phyloP scores from a whole-genome alignment of 176 grass and related monocot species.

The Elaeis guineensis region DNA sequence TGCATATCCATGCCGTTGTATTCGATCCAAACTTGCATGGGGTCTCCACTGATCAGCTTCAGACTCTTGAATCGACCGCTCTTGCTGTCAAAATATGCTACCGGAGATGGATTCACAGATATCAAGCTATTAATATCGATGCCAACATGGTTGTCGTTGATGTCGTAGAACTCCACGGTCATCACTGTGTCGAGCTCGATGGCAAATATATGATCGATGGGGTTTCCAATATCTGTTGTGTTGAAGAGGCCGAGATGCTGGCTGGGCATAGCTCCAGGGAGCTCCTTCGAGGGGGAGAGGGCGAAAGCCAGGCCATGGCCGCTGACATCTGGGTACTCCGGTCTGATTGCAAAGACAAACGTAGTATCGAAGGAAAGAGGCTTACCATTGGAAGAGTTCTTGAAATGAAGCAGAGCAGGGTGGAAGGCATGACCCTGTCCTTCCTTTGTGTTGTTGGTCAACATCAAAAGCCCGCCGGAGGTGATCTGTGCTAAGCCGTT shows the following conservation, averaged over 20 bases:
- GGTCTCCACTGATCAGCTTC: conserved; percentile 8
- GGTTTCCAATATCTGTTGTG: conserved; percentile 9
- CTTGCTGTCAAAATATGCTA: conserved; percentile 6
- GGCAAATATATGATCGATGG: conserved; percentile 29
- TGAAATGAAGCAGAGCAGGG: conserved; percentile 27
- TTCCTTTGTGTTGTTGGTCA: conserved; percentile 43
- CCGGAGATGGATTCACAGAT: background rate
- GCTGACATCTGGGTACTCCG: conserved; percentile 31
- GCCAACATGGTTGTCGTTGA: conserved; percentile 55
- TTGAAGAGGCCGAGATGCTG: conserved; percentile 52
- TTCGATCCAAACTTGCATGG: conserved; percentile 51
- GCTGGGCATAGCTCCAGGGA: conserved; percentile 21
- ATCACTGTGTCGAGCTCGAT: conserved; percentile 57
- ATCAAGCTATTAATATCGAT: conserved; percentile 35
- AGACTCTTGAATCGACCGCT: background rate
- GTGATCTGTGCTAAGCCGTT: conserved; percentile 26
- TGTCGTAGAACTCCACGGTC: conserved; percentile 32
- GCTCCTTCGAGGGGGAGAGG: conserved; percentile 18
- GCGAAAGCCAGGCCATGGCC: conserved; percentile 63
- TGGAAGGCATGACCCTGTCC: conserved; percentile 42
- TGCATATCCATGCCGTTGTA: conserved; percentile 30
- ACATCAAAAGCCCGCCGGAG: conserved; percentile 23
- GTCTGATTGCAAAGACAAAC: conserved; percentile 41
- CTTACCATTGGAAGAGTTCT: conserved; percentile 19
- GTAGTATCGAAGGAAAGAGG: conserved; percentile 55